Evolutionary conservation across 495 filamentous ascomycete genomes (phyloP).

Genomic region (Aspergillus nidulans): DNA sequence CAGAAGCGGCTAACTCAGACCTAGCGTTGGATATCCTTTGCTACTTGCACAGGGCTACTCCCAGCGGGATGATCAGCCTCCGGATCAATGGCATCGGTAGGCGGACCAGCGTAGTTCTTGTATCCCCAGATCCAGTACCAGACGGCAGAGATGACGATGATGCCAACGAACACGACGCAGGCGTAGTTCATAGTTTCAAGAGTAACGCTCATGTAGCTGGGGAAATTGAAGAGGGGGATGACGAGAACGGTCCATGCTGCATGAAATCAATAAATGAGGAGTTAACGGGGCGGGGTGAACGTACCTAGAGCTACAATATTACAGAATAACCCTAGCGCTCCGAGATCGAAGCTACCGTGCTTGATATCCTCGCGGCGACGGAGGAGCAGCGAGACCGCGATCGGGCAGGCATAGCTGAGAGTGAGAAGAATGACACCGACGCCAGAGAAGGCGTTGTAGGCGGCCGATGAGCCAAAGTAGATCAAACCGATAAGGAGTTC

Average conservation of each 20-base stretch:
- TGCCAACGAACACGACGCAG: slow-evolving; percentile 53
- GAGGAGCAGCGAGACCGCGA: slow-evolving; percentile 50
- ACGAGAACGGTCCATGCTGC: slow-evolving; percentile 54
- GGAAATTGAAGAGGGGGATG: slow-evolving; percentile 49
- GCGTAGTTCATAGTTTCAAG: slow-evolving; percentile 50
- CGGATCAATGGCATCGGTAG: slow-evolving; percentile 12
- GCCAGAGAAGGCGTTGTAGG: slow-evolving; percentile 64
- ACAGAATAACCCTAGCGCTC: slow-evolving; percentile 46
- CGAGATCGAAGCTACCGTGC: slow-evolving; percentile 45
- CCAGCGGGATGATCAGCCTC: neutral
- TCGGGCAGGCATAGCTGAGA: slow-evolving; percentile 60
- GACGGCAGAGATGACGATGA: slow-evolving; percentile 41
- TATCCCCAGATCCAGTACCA: slow-evolving; percentile 65
- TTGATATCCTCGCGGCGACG: slow-evolving; percentile 44
- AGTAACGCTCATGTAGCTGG: slow-evolving; percentile 30
- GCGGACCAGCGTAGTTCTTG: slow-evolving; percentile 26
- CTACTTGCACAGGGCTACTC: no score
- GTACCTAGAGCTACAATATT: slow-evolving; percentile 41
- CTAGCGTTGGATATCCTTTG: neutral
- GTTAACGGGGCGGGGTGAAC: neutral
- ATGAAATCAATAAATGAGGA: neutral
- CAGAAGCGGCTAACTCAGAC: no score
- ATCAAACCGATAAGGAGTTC: slow-evolving; percentile 57
- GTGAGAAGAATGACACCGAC: slow-evolving; percentile 62
- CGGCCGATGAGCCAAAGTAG: slow-evolving; percentile 57